Base-by-base conservation (phyloP, 495 filamentous ascomycete species). In the Hypoxylon rickii region DNA sequence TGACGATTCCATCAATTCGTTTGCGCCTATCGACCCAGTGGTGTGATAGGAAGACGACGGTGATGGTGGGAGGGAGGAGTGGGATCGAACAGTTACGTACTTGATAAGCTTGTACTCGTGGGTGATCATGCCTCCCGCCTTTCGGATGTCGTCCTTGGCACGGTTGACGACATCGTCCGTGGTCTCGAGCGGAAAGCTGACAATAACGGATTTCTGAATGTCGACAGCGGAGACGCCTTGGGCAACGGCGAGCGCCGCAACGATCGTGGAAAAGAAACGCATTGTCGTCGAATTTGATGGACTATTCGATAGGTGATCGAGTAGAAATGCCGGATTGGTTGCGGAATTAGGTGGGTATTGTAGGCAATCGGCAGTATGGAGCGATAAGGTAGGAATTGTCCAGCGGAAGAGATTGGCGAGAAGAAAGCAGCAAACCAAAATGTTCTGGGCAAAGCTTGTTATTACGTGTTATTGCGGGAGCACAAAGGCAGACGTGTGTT, bases 111-210 rank as follows among this genome's bases (percentile, higher is more conserved):
- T 72, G 58, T 82, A 84, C 44, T 81, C 77, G 55, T 85, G 82
- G 29, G 76, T 83, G 47, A 77, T 80, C 15, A 73, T 46, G 38
- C 88, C 72, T 59, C 89, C 89, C 32, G 86, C 84, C 45, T 83
- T 75, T 19, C 72, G 70, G 59, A 96, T 83, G 0, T 83, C 84
- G 24, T 86, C 73, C 75, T 85, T 95, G 31, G 88, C 89, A 42
- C 87, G 65, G 11, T 81, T 71, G 17, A 96, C 61, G 15, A 94
- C 75, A 18, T 76, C 79, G 45, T 87, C 76, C 12, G 92, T 88
- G 5, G 89, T 93, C 42, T 84, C 78, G 32, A 82, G 73, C 18
- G 86, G 85, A 68, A 89, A 96, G 63, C 81, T 88, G 65, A 96
- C 78, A 54, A 96, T 81, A 43, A 93, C 83, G 41, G 86, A 82